phyloP scores from a whole-genome alignment of 805 yeast genomes.

The Metschnikowia borealis region DNA sequence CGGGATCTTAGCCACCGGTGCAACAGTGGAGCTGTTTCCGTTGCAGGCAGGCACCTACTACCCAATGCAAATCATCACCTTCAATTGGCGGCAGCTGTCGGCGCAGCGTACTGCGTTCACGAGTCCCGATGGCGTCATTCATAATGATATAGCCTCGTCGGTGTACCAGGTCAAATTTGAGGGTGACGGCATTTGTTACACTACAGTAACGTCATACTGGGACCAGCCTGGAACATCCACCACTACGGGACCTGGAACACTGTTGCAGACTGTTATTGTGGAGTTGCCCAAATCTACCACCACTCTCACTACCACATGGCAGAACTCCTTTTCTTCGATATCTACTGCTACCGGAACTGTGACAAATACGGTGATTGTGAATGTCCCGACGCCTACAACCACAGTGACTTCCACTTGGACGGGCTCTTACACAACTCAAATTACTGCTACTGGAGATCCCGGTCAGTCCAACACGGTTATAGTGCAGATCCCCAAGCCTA shows the following conservation, averaged over 20 bases:
- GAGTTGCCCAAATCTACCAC: constrained; percentile 16
- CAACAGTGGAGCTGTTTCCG: background rate
- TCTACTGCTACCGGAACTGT: background rate
- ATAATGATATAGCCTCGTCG: constrained; percentile 1
- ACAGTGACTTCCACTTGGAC: constrained; percentile 13
- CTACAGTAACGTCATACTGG: constrained; percentile 2
- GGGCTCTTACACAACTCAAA: background rate
- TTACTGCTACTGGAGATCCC: too few relatives aligned
- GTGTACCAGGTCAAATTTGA: constrained; percentile 5
- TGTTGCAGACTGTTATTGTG: constrained; percentile 7
- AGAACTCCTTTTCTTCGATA: constrained; percentile 8
- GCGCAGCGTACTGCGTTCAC: background rate
- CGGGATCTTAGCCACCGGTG: background rate
- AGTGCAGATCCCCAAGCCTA: constrained; percentile 18
- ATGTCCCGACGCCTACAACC: constrained; percentile 10
- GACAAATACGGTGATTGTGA: constrained; percentile 8
- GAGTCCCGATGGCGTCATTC: background rate
- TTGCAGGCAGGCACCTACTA: constrained; percentile 1
- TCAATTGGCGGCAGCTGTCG: constrained; percentile 1
- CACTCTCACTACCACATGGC: constrained; percentile 16
- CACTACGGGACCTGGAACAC: constrained; percentile 1
- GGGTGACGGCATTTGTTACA: background rate
- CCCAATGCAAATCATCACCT: background rate
- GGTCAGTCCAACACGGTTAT: constrained; percentile 1
- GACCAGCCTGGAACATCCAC: background rate